Percentiles rank a stretch among this genome's conserved stretches.
Conservation (phyloP, 1,139 yeast species). For the Pichia sp. region DNA sequence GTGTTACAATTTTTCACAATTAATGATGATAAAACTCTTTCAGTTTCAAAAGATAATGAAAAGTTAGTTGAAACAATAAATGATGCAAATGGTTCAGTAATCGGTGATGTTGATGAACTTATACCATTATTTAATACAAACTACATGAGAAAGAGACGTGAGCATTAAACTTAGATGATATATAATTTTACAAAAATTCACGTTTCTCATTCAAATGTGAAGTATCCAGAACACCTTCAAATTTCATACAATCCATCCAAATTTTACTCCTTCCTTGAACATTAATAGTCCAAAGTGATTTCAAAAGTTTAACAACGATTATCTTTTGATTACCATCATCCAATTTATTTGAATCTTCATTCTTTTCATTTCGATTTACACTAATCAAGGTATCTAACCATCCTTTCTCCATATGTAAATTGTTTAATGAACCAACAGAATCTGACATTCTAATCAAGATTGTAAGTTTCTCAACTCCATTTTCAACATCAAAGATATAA, state of each 20-base stretch:
- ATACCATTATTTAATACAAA: conserved; percentile 60
- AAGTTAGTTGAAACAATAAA: conserved; percentile 14
- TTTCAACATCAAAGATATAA: conserved; percentile 20
- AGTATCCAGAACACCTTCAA: conserved; percentile 25
- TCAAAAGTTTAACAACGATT: conserved; percentile 23
- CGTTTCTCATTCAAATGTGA: conserved; percentile 17
- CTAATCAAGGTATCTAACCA: conserved; percentile 23
- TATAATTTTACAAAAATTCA: conserved; percentile 18
- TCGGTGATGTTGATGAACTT: conserved; percentile 34
- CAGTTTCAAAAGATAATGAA: conserved; percentile 24
- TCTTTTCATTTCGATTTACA: background rate
- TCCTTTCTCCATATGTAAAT: conserved; percentile 21
- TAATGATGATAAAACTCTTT: conserved; percentile 30
- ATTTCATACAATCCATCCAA: conserved; percentile 23
- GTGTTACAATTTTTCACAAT: conserved; percentile 42
- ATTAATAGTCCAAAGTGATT: conserved; percentile 27
- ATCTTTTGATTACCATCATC: conserved; percentile 15
- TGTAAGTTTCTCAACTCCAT: conserved; percentile 18
- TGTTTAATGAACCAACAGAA: conserved; percentile 22
- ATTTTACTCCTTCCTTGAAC: conserved; percentile 17
- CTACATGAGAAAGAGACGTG: conserved; percentile 75
- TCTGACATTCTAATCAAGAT: conserved; percentile 16
- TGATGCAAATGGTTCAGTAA: conserved; percentile 19
- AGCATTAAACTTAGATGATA: conserved; percentile 39
- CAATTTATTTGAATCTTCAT: background rate